Evolutionary conservation across 805 yeast species (phyloP).

Genomic region (Yamadazyma sp.): DNA sequence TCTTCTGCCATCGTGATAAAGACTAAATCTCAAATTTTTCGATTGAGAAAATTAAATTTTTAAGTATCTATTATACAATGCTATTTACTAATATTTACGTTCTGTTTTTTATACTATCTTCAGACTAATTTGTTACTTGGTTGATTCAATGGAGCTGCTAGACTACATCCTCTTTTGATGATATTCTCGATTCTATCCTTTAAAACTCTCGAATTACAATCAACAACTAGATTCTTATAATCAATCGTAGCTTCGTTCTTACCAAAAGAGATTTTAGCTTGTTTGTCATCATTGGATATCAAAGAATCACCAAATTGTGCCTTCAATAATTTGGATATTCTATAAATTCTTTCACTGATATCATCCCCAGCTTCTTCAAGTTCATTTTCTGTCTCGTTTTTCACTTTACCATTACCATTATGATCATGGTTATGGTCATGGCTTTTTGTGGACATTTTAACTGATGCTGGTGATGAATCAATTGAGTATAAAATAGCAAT

Average conservation of each 20-base stretch:
- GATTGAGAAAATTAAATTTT: too few relatives aligned
- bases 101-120: too few relatives aligned
- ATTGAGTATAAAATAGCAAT: slow-evolving; percentile 87
- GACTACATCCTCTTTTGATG: slow-evolving; percentile 67
- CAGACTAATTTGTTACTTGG: too few relatives aligned
- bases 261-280: slow-evolving; percentile 71
- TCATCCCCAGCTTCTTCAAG: slow-evolving; percentile 18
- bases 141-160: slow-evolving; percentile 80
- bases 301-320: slow-evolving; percentile 90
- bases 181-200: slow-evolving; percentile 82
- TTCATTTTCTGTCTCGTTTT: background rate
- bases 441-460: slow-evolving; percentile 69
- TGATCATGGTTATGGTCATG: slow-evolving; percentile 42
- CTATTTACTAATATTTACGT: too few relatives aligned
- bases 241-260: slow-evolving; percentile 68
- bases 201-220: slow-evolving; percentile 69
- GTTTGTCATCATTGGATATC: slow-evolving; percentile 35
- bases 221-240: slow-evolving; percentile 61
- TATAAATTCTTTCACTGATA: slow-evolving; percentile 32
- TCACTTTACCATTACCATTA: slow-evolving; percentile 16
- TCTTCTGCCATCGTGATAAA: background rate
- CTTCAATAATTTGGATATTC: slow-evolving; percentile 59
- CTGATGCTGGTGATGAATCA: slow-evolving; percentile 93
- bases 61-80: too few relatives aligned
- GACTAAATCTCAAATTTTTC: too few relatives aligned